These are phyloP conservation scores for Tausonia pullulans DNA, from an alignment of 1,284 basidiomycete species.

Conservation along the genomic window DNA sequence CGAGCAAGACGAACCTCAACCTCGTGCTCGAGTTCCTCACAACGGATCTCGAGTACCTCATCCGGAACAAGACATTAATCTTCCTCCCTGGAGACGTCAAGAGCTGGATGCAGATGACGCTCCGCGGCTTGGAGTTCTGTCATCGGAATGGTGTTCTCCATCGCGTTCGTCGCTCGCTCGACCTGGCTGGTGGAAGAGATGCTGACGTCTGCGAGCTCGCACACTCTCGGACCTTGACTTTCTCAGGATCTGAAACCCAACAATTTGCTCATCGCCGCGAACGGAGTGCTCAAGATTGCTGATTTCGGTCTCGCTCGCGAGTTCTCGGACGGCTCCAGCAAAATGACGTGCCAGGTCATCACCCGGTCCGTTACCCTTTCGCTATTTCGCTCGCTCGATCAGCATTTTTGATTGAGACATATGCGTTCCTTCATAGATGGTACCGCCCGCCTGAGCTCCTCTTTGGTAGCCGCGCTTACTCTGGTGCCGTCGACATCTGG, in stretches of 20 bases:
- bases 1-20: constrained; percentile 90
- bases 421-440: constrained; percentile 46
- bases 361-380: constrained; percentile 51
- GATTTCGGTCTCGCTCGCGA: constrained; percentile 98
- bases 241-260: constrained; percentile 92
- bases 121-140: constrained; percentile 92
- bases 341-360: constrained; percentile 98
- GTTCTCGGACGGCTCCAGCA: constrained; percentile 67
- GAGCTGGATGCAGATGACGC: constrained; percentile 97
- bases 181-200: neutral
- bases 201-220: neutral
- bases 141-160: constrained; percentile 90
- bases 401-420: neutral
- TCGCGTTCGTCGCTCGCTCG: constrained; percentile 47
- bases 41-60: constrained; percentile 94
- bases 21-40: constrained; percentile 95
- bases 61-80: constrained; percentile 81
- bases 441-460: constrained; percentile 92
- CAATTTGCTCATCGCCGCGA: constrained; percentile 85
- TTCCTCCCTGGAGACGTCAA: constrained; percentile 96
- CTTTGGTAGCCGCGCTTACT: constrained; percentile 77
- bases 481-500: constrained; percentile 84
- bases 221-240: neutral
- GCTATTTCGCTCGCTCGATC: neutral
- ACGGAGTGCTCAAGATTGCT: constrained; percentile 90